phyloP scores from a whole-genome alignment of 2,329 filamentous ascomycete species.

The Alternaria sp. region DNA sequence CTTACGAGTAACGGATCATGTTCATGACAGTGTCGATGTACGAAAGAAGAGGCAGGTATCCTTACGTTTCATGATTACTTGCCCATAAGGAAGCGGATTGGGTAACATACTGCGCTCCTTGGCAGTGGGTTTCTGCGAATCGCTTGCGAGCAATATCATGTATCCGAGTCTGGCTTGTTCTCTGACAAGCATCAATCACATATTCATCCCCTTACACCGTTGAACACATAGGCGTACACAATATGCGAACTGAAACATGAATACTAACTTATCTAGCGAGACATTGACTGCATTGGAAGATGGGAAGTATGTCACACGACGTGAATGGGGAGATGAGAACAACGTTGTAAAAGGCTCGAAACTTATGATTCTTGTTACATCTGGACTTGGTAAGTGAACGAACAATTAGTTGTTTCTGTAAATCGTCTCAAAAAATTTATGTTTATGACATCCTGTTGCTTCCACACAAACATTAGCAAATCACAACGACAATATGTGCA shows the following conservation, averaged over 20 bases:
- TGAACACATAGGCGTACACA: not conserved
- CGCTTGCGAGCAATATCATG: constrained; percentile 18
- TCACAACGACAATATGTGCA: not conserved
- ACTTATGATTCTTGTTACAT: not conserved
- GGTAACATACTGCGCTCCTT: constrained; percentile 26
- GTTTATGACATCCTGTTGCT: not conserved
- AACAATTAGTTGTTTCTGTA: not conserved
- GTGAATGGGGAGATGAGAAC: not conserved
- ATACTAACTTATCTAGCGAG: not conserved
- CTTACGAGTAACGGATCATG: constrained; percentile 29
- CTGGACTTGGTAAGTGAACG: not conserved
- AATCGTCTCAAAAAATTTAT: not conserved
- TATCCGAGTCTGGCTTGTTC: constrained; percentile 10
- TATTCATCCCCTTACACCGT: constrained; percentile 2
- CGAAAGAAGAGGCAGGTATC: constrained; percentile 35
- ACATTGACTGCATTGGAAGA: not conserved
- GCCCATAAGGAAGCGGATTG: constrained; percentile 28
- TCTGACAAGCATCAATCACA: constrained; percentile 14
- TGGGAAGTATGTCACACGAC: not conserved
- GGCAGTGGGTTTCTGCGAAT: constrained; percentile 23
- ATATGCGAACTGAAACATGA: not conserved
- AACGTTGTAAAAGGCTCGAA: not conserved
- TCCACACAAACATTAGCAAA: not conserved
- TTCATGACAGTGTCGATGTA: constrained; percentile 29
- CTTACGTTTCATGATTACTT: constrained; percentile 36